Base-by-base conservation (phyloP, 2,329 filamentous ascomycete species). In the Mycocentrospora acerina region DNA sequence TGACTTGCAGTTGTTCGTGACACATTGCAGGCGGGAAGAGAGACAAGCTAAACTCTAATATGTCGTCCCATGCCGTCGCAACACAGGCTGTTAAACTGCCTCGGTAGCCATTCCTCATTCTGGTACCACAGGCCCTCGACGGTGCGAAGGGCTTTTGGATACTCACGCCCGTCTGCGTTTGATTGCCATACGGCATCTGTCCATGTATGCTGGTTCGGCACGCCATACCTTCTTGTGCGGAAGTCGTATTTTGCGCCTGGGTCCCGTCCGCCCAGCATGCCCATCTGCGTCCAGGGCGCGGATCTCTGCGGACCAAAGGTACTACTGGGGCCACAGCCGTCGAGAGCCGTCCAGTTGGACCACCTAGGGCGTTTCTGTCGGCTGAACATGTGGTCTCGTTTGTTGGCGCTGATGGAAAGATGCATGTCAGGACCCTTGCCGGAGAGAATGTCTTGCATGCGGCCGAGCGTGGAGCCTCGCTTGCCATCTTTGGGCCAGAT, bases 341-440 rank as follows among this genome's bases (percentile, higher is more conserved):
- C 59, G 3, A 66, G 51, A 13, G 59, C 42, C 3, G 48, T 49
- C 57, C 68, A 67, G 4, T 53, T 43, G 8, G 57, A 44, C 72
- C 71, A 74, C 35, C 62, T 58, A 5, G 53, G 48, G 22, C 57
- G 54, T 13, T 53, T 51, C 24, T 68, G 71, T 33, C 66, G 56
- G 37, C 71, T 66, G 27, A 59, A 42, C 46, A 67, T 59, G 37
- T 68, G 57, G 22, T 68, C 68, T 16, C 54, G 53, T 38, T 57
- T 64, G 36, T 69, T 62, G 17, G 65, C 66, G 33, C 57, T 65
- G 27, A 64, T 62, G 2, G 66, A 55, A n/a, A 75, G 53, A 45
- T 69, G 71, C 25, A 75, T 70, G 37, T 75, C 72, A 2, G 73
- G 68, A 3, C 73, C 73, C 41, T 67, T 59, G 34, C 62, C 59